These are phyloP conservation scores for Coprinellus aureogranulatus DNA, from an alignment of 768 basidiomycete genomes.

Conservation along the genomic window DNA sequence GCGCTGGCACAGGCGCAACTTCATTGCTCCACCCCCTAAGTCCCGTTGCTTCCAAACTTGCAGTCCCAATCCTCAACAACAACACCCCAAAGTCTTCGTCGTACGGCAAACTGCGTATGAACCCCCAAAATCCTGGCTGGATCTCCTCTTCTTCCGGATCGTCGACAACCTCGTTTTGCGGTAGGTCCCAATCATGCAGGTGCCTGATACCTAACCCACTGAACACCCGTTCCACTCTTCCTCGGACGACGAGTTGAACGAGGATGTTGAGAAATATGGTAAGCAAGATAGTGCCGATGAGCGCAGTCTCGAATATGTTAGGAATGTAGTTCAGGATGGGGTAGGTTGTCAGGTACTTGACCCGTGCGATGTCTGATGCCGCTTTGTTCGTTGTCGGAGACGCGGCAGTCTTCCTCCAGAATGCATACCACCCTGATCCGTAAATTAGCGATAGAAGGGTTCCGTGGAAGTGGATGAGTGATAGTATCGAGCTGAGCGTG, in stretches of 20 bases:
- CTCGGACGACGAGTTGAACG: constrained; percentile 65
- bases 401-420: neutral
- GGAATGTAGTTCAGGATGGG: constrained; percentile 75
- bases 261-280: constrained; percentile 61
- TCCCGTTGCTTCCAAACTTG: constrained; percentile 72
- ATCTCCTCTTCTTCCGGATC: neutral
- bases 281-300: constrained; percentile 55
- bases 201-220: constrained; percentile 44
- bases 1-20: constrained; percentile 49
- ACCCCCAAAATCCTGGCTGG: constrained; percentile 13
- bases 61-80: constrained; percentile 68
- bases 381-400: neutral
- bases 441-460: constrained; percentile 45
- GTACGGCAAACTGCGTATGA: constrained; percentile 40
- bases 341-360: constrained; percentile 35
- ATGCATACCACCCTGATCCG: constrained; percentile 8
- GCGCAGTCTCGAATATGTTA: constrained; percentile 65
- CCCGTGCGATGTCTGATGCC: constrained; percentile 12
- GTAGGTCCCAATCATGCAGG: constrained; percentile 11
- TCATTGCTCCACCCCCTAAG: constrained; percentile 73
- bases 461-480: constrained; percentile 65
- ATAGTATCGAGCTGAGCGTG: constrained; percentile 54
- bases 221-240: constrained; percentile 56
- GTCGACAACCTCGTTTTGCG: neutral
- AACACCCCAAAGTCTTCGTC: constrained; percentile 76